Evolutionary conservation across 1,139 yeast species (phyloP), one percentile per base, ranked within the genome.

Genomic region (Lodderomyces beijingensis): DNA sequence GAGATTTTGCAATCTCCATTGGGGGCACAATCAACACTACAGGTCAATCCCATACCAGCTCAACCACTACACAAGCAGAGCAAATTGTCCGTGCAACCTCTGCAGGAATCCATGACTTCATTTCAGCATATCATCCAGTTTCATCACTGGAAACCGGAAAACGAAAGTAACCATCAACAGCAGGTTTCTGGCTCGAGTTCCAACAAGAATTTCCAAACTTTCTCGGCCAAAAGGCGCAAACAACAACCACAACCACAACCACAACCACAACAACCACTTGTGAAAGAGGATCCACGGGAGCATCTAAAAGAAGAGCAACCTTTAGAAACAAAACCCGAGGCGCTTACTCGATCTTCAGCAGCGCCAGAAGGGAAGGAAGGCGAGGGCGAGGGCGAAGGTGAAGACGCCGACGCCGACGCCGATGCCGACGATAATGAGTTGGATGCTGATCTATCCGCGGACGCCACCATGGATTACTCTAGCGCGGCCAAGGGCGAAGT

Each of bases 91-190:
- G 58, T 54, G 18, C 68, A 63, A 2, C 71, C 73, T 15, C 56
- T 70, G 16, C 75, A 67, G 41, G 74, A 70, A 44, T 60, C 70
- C 25, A 69, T 70, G 72, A 63, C 74, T 5, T 64, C 72, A n/a
- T 65, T 66, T 39, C 76, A 70, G 47, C 76, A 70, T 41, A 57
- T 70, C 4, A 70, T 70, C 19, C 77, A 70, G 40, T 70, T 70
- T 43, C 76, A 70, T 38, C 77, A 70, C 40, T 70, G 76, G 76
- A 65, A 63, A 41, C 76, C 76, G 1, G 71, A 61, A 11, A 18
- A 28, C 4, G 32, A 28, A 11, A 22, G 19, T 8, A 29, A 18
- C 1, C n/a, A n/a, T n/a, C n/a, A n/a, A n/a, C n/a, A n/a, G n/a
- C n/a, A n/a, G n/a, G n/a, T n/a, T n/a, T n/a, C n/a, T n/a, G n/a